Base-by-base conservation (phyloP, 2,329 filamentous ascomycete genomes). In the Blastomyces gilchristii region DNA sequence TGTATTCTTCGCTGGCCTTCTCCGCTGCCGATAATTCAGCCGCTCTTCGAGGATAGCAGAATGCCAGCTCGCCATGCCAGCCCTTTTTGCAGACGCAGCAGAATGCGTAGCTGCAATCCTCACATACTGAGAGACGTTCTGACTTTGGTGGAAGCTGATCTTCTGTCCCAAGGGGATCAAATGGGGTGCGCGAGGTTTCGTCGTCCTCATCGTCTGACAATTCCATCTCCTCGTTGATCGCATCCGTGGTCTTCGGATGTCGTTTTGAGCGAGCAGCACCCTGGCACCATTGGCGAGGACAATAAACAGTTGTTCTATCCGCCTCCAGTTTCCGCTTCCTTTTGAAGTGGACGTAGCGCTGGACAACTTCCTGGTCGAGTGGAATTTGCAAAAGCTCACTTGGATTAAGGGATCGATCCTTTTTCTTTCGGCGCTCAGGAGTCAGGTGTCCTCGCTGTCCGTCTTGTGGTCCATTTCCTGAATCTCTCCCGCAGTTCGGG, bases 11-110 rank as follows among this genome's bases (percentile, higher is more conserved):
- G 2, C 90, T 91, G 0, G 91, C 91, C 71, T 90, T 87, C 69
- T 97, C 92, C 73, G 96, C 92, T 65, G 85, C 88, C 1, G 88
- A 88, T 61, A 96, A 81, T 72, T 94, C 89, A 31, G 82, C 84
- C 25, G 71, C 69, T 52, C 86, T 81, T 61, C 86, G 83, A 63
- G 84, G 86, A 62, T 86, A 86, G 66, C 83, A 83, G 68, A 88
- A 90, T n/a, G 83, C 82, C 66, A 91, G 88, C 68, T 94, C 90
- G 65, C 94, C 94, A 72, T 99, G 94, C 94, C 94, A 99, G n/a
- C 89, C 87, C 71, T 89, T 81, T 53, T 81, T 81, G 69, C 86
- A 88, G n/a, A 85, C 79, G 43, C 79, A 80, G 76, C 94, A 99
- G 73, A 99, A 99, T 14, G 94, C 93, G 69, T 94, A 90, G 12